Evolutionary conservation across 768 basidiomycete genomes (phyloP).

Genomic region (Tricholoma sp.): DNA sequence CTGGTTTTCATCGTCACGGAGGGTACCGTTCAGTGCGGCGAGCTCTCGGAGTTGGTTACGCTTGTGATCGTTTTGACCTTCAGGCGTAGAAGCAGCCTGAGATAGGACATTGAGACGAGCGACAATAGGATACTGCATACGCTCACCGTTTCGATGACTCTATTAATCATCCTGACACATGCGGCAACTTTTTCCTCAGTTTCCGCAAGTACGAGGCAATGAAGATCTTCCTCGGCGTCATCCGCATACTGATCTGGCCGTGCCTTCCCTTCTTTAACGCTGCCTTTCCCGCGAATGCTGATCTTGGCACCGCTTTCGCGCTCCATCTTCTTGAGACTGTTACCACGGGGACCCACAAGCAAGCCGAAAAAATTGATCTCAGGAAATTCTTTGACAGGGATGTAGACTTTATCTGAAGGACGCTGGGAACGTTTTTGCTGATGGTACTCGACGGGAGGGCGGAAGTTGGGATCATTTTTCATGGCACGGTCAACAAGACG

Average conservation of each 20-base stretch:
- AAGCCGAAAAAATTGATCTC: conserved; percentile 99
- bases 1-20: conserved; percentile 99
- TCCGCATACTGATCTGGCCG: conserved; percentile 91
- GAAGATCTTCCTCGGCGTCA: conserved; percentile 98
- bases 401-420: conserved; percentile 97
- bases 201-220: conserved; percentile 94
- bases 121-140: background rate
- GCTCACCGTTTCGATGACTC: conserved; percentile 93
- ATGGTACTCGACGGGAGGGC: conserved; percentile 94
- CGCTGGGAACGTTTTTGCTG: conserved; percentile 91
- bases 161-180: conserved; percentile 96
- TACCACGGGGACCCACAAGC: conserved; percentile 96
- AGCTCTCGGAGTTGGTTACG: conserved; percentile 97
- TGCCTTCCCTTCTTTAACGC: conserved; percentile 98
- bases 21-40: conserved; percentile 95
- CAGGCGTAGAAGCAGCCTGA: conserved; percentile 97
- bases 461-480: conserved; percentile 97
- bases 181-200: conserved; percentile 84
- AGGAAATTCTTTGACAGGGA: conserved; percentile 99
- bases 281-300: conserved; percentile 96
- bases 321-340: conserved; percentile 99
- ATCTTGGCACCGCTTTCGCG: conserved; percentile 97
- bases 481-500: conserved; percentile 92
- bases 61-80: conserved; percentile 99
- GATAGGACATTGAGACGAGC: conserved; percentile 8